Evolutionary conservation across 257 asterid genomes (phyloP).

Genomic region (Coffea canephora): DNA sequence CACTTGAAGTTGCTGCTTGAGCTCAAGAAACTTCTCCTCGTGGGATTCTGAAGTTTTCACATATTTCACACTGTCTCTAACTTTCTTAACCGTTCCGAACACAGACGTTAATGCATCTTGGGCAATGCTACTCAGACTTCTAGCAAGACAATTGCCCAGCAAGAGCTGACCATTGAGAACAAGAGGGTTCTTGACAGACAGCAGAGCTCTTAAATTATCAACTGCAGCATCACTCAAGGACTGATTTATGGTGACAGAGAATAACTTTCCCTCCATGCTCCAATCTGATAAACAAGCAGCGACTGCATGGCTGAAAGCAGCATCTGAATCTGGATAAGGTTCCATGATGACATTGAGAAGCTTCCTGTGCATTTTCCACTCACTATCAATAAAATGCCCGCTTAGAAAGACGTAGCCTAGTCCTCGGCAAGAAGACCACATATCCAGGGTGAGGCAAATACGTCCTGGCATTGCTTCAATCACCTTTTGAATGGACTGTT

Average conservation of each 20-base stretch:
- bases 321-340: constrained; percentile 80
- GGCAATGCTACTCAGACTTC: constrained; percentile 64
- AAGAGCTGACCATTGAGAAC: constrained; percentile 80
- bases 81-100: constrained; percentile 60
- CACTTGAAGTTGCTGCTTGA: constrained; percentile 85
- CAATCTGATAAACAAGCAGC: constrained; percentile 91
- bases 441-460: constrained; percentile 71
- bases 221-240: constrained; percentile 46
- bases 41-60: constrained; percentile 81
- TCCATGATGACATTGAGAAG: constrained; percentile 85
- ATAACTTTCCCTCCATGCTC: constrained; percentile 79
- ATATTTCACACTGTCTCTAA: constrained; percentile 81
- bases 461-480: constrained; percentile 83
- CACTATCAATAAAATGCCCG: constrained; percentile 79
- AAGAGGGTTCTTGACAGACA: constrained; percentile 79
- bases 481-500: constrained; percentile 67
- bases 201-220: constrained; percentile 72
- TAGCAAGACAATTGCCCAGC: constrained; percentile 78
- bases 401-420: constrained; percentile 72
- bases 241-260: constrained; percentile 77
- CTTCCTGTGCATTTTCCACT: constrained; percentile 88
- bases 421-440: constrained; percentile 71
- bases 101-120: constrained; percentile 52
- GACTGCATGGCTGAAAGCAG: constrained; percentile 86
- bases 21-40: constrained; percentile 78